Evolutionary conservation across 106 monocot genomes (phyloP), one percentile per base, ranked within the genome.

Genomic region (Alisma plantagoaquatica): DNA sequence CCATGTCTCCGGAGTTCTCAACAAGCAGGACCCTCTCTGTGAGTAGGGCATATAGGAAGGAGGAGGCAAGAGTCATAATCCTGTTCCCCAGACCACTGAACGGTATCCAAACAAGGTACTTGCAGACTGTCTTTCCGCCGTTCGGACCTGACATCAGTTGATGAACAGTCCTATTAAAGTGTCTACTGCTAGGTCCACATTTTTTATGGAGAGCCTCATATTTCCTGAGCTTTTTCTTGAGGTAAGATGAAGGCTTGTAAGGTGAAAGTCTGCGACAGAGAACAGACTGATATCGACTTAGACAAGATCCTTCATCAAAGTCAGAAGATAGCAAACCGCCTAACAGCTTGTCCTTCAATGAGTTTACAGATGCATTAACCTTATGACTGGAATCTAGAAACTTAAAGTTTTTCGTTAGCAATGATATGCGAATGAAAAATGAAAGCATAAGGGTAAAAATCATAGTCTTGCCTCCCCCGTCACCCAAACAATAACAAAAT

Each of bases 61-160:
- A n/a, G n/a, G n/a, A n/a, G n/a, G n/a, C n/a, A n/a, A n/a, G n/a
- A n/a, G n/a, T n/a, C n/a, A n/a, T n/a, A n/a, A n/a, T n/a, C n/a
- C n/a, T n/a, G n/a, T n/a, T 72, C 23, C 72, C 72, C 17, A 72
- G 53, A 31, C 72, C 72, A 53, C 64, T 72, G 50, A 52, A 43
- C 24, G 55, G 65, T 35, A 72, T 42, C 64, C 65, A 73, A 0
- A 73, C 65, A 19, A 73, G 19, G 43, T 73, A 73, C 1, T 54
- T 65, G 58, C 72, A 73, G 27, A 46, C 59, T 32, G 28, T 20
- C 4, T 22, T 27, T 23, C 22, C 56, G 11, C n/a, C 8, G 32
- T 23, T 48, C 10, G 11, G 26, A 61, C 32, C 60, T 20, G 64
- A 58, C 19, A 52, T 72, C 41, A 72, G 38, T 12, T 66, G 65